Evolutionary conservation across 768 basidiomycete species (phyloP).

Genomic region (Panus rudis): DNA sequence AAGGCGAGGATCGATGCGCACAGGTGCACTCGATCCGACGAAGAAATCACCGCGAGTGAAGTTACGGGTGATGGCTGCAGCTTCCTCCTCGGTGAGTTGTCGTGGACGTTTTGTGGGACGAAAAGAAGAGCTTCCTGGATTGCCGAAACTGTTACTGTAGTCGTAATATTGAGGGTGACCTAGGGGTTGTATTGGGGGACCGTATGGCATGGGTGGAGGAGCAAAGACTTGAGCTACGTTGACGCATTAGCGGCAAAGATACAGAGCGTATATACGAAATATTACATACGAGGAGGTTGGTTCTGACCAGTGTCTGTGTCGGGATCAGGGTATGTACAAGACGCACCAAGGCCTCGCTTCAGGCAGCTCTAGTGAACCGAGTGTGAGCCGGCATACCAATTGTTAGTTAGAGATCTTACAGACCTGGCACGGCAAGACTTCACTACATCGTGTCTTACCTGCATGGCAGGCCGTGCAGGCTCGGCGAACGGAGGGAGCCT

Average conservation of each 20-base stretch:
- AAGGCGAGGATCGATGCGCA: constrained; percentile 75
- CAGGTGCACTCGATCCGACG: constrained; percentile 73
- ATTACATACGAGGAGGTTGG: constrained; percentile 16
- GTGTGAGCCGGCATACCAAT: too few relatives aligned
- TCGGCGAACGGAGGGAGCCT: constrained; percentile 74
- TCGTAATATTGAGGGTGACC: constrained; percentile 68
- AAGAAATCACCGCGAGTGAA: constrained; percentile 79
- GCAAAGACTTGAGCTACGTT: constrained; percentile 20
- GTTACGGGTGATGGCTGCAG: constrained; percentile 77
- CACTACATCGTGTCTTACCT: constrained; percentile 79
- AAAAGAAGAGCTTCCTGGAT: constrained; percentile 52
- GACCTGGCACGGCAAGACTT: constrained; percentile 78
- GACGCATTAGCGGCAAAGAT: constrained; percentile 8
- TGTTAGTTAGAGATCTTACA: constrained; percentile 11
- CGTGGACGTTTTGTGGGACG: constrained; percentile 77
- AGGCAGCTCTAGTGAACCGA: constrained; percentile 57
- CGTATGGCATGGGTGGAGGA: constrained; percentile 33
- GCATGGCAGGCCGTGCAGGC: constrained; percentile 78
- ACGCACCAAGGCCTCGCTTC: constrained; percentile 66
- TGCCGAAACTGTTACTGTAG: constrained; percentile 40
- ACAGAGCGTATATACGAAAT: constrained; percentile 3
- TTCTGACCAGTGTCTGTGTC: constrained; percentile 32
- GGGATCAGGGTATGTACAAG: constrained; percentile 75
- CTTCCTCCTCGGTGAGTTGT: constrained; percentile 75
- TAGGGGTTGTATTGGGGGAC: constrained; percentile 34